phyloP scores from a whole-genome alignment of 2,329 filamentous ascomycete species.

The Cryphonectria parasitica region DNA sequence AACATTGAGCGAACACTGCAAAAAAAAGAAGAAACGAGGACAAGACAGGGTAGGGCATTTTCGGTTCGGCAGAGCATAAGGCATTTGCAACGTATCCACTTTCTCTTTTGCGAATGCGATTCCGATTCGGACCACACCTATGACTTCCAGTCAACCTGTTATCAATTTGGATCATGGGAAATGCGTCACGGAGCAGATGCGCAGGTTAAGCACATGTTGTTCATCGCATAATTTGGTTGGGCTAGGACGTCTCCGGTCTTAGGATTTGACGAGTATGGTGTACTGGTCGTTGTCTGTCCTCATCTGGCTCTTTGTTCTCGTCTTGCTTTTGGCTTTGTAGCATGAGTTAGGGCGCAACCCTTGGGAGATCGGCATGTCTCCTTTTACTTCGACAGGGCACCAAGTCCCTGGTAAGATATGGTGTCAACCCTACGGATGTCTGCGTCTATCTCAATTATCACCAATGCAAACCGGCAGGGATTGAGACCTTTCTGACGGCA shows the following conservation, averaged over 20 bases:
- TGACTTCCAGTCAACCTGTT: neutral
- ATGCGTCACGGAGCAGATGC: neutral
- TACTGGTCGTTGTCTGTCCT: neutral
- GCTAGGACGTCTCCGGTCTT: neutral
- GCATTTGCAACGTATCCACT: constrained; percentile 23
- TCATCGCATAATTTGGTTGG: neutral
- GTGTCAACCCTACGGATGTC: neutral
- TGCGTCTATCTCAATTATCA: neutral
- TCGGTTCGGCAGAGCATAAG: constrained; percentile 19
- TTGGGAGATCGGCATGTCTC: neutral
- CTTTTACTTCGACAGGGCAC: neutral
- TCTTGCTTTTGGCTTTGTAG: neutral
- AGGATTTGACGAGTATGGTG: neutral
- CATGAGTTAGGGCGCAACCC: neutral
- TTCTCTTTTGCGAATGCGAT: constrained; percentile 3
- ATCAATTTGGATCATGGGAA: neutral
- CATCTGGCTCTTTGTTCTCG: neutral
- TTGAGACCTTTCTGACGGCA: neutral
- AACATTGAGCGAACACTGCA: constrained; percentile 17
- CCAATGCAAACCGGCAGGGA: neutral
- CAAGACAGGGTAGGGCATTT: neutral
- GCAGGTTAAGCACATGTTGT: constrained; percentile 6
- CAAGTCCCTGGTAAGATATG: neutral
- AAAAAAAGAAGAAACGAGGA: constrained; percentile 2
- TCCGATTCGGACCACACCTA: neutral